Percentiles rank a stretch among this genome's conserved stretches.
These are phyloP conservation scores for Pluteus cervinus DNA, from an alignment of 768 basidiomycete genomes.

Conservation along the genomic window DNA sequence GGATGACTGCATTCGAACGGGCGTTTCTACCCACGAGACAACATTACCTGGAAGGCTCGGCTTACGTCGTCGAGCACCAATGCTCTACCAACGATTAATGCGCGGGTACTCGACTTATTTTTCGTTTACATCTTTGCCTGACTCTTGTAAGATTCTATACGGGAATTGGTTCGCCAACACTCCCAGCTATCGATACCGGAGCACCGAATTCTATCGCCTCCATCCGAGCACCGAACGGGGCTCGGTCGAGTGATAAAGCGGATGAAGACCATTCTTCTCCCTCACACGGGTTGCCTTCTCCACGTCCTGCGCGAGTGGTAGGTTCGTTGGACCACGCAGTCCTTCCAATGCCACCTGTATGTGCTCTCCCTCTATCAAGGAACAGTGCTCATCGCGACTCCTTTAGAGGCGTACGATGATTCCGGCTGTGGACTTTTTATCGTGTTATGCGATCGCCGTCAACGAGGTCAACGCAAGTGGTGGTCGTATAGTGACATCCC, in stretches of 20 bases:
- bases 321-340: slow-evolving; percentile 79
- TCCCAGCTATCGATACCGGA: slow-evolving; percentile 26
- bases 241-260: slow-evolving; percentile 11
- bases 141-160: slow-evolving; percentile 37
- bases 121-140: slow-evolving; percentile 5
- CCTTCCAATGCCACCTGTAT: slow-evolving; percentile 75
- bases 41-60: slow-evolving; percentile 84
- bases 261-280: slow-evolving; percentile 8
- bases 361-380: slow-evolving; percentile 17
- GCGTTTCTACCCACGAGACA: slow-evolving; percentile 73
- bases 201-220: slow-evolving; percentile 15
- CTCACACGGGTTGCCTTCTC: slow-evolving; percentile 9
- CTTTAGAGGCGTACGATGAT: slow-evolving; percentile 76
- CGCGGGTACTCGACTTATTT: slow-evolving; percentile 49
- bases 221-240: too few relatives aligned
- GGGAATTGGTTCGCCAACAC: slow-evolving; percentile 29
- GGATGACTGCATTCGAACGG: slow-evolving; percentile 86
- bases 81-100: slow-evolving; percentile 87
- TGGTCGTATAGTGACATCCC: slow-evolving; percentile 91
- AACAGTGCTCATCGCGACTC: background rate
- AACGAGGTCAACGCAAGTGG: slow-evolving; percentile 94
- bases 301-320: slow-evolving; percentile 42
- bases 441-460: slow-evolving; percentile 91
- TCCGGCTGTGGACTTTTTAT: slow-evolving; percentile 90
- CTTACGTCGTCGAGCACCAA: slow-evolving; percentile 78